These are phyloP conservation scores for Monosporascus sp. DNA, from an alignment of 2,329 filamentous ascomycete genomes.

Conservation along the genomic window DNA sequence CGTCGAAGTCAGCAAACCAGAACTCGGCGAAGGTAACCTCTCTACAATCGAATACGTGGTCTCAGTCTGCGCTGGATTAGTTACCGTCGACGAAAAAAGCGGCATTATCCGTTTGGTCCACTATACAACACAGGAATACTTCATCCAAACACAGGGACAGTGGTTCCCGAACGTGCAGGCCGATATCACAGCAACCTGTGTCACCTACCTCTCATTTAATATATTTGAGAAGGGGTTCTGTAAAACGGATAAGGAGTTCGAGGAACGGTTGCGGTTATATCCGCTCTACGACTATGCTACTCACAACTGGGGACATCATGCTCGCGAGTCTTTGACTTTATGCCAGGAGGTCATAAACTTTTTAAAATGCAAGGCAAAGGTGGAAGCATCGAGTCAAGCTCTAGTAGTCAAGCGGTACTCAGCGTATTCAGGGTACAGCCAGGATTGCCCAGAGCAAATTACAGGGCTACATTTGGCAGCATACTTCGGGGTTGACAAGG, in stretches of 20 bases:
- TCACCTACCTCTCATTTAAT: conserved; percentile 30
- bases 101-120: conserved; percentile 35
- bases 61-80: conserved; percentile 32
- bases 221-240: not conserved
- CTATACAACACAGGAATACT: conserved; percentile 39
- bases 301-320: conserved; percentile 7
- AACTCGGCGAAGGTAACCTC: conserved; percentile 29
- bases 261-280: conserved; percentile 1
- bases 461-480: too few species aligned
- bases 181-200: conserved; percentile 24
- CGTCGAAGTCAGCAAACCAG: conserved; percentile 17
- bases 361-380: not conserved
- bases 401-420: too few species aligned
- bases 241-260: not conserved
- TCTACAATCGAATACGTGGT: conserved; percentile 25
- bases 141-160: conserved; percentile 15
- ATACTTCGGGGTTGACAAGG: too few species aligned
- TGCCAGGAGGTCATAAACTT: not conserved
- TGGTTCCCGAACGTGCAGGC: conserved; percentile 27
- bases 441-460: too few species aligned
- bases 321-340: not conserved
- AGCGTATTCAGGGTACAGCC: too few species aligned
- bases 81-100: conserved; percentile 32
- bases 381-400: conserved; percentile 1
- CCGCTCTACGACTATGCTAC: conserved; percentile 6